phyloP scores from a whole-genome alignment of 75 land plant species.

The Azolla pinnata region DNA sequence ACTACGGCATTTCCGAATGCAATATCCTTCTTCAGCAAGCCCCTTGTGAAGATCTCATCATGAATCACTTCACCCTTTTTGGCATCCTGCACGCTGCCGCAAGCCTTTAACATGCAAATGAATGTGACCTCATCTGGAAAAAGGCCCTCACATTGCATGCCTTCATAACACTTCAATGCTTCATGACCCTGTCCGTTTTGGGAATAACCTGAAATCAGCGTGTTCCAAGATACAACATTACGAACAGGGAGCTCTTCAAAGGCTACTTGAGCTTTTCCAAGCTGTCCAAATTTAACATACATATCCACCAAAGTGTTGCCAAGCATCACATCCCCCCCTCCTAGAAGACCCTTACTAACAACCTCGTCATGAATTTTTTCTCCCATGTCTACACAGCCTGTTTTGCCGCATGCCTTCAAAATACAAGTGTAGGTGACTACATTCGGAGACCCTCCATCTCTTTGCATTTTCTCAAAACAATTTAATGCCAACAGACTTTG shows the following conservation, averaged over 20 bases:
- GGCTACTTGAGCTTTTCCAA: slow-evolving; percentile 16
- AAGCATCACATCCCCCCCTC: neutral
- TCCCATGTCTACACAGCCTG: neutral
- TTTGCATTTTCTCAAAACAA: neutral
- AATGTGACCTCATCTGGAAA: neutral
- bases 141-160: slow-evolving; percentile 8
- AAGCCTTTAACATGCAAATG: slow-evolving; percentile 3
- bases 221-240: slow-evolving; percentile 24
- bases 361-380: neutral
- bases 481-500: neutral
- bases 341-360: neutral
- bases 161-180: slow-evolving; percentile 21
- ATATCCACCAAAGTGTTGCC: slow-evolving; percentile 5
- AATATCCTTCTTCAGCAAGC: neutral
- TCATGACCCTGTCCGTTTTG: slow-evolving; percentile 2
- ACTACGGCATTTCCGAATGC: neutral
- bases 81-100: neutral
- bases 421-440: neutral
- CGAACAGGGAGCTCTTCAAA: slow-evolving; percentile 20
- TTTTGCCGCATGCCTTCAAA: neutral
- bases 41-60: neutral
- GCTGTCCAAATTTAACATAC: slow-evolving; percentile 14
- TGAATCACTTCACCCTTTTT: neutral
- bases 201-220: slow-evolving; percentile 28
- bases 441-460: neutral